phyloP scores from a whole-genome alignment of 2,329 filamentous ascomycete species.

The Didymella lethalis region DNA sequence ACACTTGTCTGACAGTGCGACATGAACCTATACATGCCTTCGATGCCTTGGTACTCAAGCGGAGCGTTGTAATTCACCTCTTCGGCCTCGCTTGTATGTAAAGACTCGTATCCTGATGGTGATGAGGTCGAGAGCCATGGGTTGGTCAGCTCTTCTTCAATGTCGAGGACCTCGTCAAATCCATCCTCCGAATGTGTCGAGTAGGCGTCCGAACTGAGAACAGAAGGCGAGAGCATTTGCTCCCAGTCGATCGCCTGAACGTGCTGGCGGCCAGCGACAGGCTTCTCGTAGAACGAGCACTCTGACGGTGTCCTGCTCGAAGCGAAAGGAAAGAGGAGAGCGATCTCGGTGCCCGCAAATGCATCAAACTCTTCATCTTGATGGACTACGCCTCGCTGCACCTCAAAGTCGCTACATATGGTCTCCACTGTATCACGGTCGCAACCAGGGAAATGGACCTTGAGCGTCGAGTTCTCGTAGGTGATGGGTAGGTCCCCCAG shows the following conservation, averaged over 20 bases:
- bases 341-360: conserved; percentile 73
- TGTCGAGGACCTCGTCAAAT: conserved; percentile 52
- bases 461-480: conserved; percentile 72
- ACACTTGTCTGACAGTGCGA: conserved; percentile 65
- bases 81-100: conserved; percentile 63
- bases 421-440: conserved; percentile 82
- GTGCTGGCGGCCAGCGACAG: conserved; percentile 46
- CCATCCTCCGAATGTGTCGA: conserved; percentile 50
- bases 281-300: conserved; percentile 56
- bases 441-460: conserved; percentile 90
- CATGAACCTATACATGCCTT: conserved; percentile 72
- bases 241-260: conserved; percentile 60
- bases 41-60: conserved; percentile 68
- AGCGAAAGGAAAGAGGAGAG: conserved; percentile 86
- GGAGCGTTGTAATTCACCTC: conserved; percentile 49
- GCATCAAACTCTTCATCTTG: conserved; percentile 80
- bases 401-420: conserved; percentile 85
- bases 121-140: conserved; percentile 60
- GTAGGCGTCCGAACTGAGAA: conserved; percentile 46
- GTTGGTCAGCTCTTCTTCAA: conserved; percentile 53
- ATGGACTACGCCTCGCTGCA: conserved; percentile 77
- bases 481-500: conserved; percentile 85
- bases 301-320: conserved; percentile 64
- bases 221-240: conserved; percentile 62
- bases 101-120: conserved; percentile 64